A percentile compares a stretch with the other conserved stretches of the same genome.
Conservation (phyloP, 768 basidiomycete species). For the Mycena belliarum region DNA sequence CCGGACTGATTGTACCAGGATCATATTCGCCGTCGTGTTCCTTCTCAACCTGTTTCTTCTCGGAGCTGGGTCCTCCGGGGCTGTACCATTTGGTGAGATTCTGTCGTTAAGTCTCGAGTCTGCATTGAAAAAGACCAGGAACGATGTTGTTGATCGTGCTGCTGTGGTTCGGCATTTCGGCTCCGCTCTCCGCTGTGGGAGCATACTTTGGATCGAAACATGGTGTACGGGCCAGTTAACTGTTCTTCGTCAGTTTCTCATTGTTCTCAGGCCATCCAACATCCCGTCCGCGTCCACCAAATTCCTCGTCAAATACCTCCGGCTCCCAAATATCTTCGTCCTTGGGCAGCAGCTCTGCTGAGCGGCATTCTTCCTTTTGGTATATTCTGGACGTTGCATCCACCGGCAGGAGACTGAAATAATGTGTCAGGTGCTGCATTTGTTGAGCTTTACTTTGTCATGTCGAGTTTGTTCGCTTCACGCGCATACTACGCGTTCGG, state of each 20-base stretch:
- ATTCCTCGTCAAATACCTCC: conserved; percentile 98
- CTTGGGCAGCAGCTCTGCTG: conserved; percentile 77
- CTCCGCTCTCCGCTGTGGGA: conserved; percentile 84
- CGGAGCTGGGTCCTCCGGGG: conserved; percentile 84
- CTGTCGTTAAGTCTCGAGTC: not conserved
- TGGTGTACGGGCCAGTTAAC: conserved; percentile 55
- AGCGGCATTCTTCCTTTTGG: conserved; percentile 92
- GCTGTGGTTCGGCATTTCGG: conserved; percentile 93
- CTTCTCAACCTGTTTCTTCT: conserved; percentile 91
- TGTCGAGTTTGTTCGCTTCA: conserved; percentile 90
- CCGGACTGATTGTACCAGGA: conserved; percentile 38
- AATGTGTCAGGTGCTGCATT: conserved; percentile 79
- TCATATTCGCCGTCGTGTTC: conserved; percentile 85
- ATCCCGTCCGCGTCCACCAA: conserved; percentile 87
- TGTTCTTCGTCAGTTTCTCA: conserved; percentile 7
- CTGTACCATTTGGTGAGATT: conserved; percentile 85
- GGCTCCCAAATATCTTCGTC: conserved; percentile 77
- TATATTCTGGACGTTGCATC: conserved; percentile 32
- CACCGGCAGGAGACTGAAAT: not conserved
- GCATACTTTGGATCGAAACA: conserved; percentile 85
- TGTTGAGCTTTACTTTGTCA: conserved; percentile 90
- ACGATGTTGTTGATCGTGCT: conserved; percentile 84
- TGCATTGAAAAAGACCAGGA: conserved; percentile 38
- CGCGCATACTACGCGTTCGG: conserved; percentile 96
- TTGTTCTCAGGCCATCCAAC: conserved; percentile 55